Evolutionary conservation across 1,139 yeast genomes (phyloP), one percentile per base, ranked within the genome.

Genomic region (Wickerhamomyces sp.): DNA sequence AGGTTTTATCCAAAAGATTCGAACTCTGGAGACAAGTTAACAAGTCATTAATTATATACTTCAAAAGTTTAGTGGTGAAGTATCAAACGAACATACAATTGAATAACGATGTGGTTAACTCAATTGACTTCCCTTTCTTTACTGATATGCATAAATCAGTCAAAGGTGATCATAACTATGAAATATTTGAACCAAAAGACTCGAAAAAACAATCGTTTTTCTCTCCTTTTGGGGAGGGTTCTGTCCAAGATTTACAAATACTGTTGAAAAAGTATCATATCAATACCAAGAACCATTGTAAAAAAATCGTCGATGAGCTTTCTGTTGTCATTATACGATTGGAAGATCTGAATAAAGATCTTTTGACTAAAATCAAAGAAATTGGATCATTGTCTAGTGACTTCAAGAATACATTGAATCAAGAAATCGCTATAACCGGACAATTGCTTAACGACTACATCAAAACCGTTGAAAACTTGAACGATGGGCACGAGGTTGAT

Each of bases 21-120:
- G 79, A 81, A 49, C 74, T 77, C 47, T 85, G 91, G 89, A 80
- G 84, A 58, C 78, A 78, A 62, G 75, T 84, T 49, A 71, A 85
- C 51, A 81, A 80, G 55, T 79, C 85, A 15, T 61, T 84, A 49
- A 69, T 79, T 33, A 70, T 72, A 50, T 85, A 85, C 61, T 73
- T 81, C 53, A 78, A 77, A 52, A 87, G 84, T 53, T 71, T 81
- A 38, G 68, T 81, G 23, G 23, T 18, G 23, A 18, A 6, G 68
- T 80, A 46, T 82, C 85, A 30, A 84, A 82, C 58, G 86, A 82
- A 60, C 85, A 83, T 54, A 82, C 80, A 53, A 79, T 84, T 41
- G 75, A 81, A 81, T 58, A 70, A 71, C 48, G 88, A 84, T 57
- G 66, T 85, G 61, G 71, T 82, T 44, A 76, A 74, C 50, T 72